Base-by-base conservation (phyloP, 2,329 filamentous ascomycete species). In the Claviceps africana region DNA sequence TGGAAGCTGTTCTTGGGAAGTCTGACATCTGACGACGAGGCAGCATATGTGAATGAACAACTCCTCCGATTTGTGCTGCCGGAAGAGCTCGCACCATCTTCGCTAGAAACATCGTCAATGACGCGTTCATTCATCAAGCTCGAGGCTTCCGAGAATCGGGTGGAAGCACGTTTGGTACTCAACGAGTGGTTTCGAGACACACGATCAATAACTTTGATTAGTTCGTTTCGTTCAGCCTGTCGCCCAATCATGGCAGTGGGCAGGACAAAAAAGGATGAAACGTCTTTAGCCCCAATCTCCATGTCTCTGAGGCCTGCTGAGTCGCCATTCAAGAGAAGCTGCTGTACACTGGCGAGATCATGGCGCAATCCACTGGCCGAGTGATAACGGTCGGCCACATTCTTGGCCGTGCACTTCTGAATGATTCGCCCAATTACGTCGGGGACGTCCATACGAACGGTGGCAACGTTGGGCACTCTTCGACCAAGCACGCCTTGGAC, bases 261-360 rank as follows among this genome's bases (percentile, higher is more conserved):
- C 21, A 96, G 76, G 58, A 89, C 85, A 68, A 96, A 96, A 63
- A 94, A 93, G 4, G 89, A 94, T 1, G 88, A 95, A 0, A 95
- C 82, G 65, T 97, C 91, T 53, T 83, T 87, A n/a, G 82, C 80
- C 13, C 81, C 90, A 54, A 94, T 82, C 56, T 79, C 75, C 74
- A 88, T 94, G 40, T 83, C 76, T 54, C 81, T 81, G 51, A 96
- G 71, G 1, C 82, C 81, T 50, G 79, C 70, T 55, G 77, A 75
- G 59, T 95, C 83, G 19, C 88, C 90, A 59, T 88, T 81, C 3
- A 78, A 81, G 7, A 96, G 72, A 39, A 91, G 75, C 57, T 83
- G 77, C 57, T 87, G 82, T 5, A 95, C 82, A 60, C 82, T 77
- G 50, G 82, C 67, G 48, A 97, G 70, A 64, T 97, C 91, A 61